These are phyloP conservation scores for Penicillium fimorum DNA, from an alignment of 495 filamentous ascomycete species.

Conservation along the genomic window DNA sequence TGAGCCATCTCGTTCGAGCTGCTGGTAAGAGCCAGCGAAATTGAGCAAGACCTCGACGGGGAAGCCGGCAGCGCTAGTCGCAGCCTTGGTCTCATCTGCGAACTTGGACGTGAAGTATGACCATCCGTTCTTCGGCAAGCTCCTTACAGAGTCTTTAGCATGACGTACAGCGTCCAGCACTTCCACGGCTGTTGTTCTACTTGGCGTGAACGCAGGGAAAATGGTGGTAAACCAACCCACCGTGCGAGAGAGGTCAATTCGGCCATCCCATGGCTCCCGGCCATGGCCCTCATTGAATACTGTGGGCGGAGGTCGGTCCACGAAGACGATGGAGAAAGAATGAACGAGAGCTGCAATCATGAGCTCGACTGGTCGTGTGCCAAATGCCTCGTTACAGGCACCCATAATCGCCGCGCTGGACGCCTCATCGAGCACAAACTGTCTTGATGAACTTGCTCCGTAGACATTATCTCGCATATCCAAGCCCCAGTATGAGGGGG, in stretches of 20 bases:
- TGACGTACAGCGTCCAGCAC: constrained; percentile 17
- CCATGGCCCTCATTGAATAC: constrained; percentile 48
- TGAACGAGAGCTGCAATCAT: neutral
- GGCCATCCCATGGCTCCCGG: constrained; percentile 36
- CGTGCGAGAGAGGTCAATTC: constrained; percentile 36
- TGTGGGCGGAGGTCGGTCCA: constrained; percentile 35
- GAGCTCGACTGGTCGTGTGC: constrained; percentile 6
- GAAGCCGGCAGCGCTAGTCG: too few relatives aligned
- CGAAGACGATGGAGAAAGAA: neutral
- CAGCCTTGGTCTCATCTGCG: too few relatives aligned
- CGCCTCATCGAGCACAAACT: neutral
- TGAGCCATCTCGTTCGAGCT: too few relatives aligned
- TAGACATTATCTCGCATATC: too few relatives aligned
- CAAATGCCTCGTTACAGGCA: neutral
- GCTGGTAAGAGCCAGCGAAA: too few relatives aligned
- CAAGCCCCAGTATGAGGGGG: too few relatives aligned
- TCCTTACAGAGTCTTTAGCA: constrained; percentile 28
- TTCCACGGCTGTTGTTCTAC: constrained; percentile 6
- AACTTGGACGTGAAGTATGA: too few relatives aligned
- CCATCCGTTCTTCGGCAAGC: too few relatives aligned
- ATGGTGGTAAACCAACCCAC: constrained; percentile 52
- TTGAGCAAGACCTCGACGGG: too few relatives aligned
- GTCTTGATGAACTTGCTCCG: neutral
- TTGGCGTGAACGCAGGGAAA: constrained; percentile 24
- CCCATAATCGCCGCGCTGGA: neutral